phyloP scores from a whole-genome alignment of 1,284 basidiomycete genomes.

The Rhodotorula mucilaginosa region DNA sequence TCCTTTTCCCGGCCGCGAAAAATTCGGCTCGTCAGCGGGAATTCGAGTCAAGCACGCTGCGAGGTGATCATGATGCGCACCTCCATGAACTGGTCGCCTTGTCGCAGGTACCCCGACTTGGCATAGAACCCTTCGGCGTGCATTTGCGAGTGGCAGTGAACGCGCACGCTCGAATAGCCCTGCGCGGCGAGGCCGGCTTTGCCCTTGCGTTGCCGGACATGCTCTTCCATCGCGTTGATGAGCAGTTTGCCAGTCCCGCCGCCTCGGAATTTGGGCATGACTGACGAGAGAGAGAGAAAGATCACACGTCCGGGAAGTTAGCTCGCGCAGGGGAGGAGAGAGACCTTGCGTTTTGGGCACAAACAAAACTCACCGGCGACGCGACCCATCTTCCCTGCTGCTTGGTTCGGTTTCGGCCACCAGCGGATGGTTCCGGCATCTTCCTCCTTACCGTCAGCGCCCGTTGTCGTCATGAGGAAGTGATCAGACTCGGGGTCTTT shows the following conservation, averaged over 20 bases:
- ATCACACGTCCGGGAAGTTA: neutral
- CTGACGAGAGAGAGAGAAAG: neutral
- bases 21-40: too few species aligned
- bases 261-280: conserved; percentile 16
- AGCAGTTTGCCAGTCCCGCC: conserved; percentile 11
- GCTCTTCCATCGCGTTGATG: conserved; percentile 12
- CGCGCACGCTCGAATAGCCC: conserved; percentile 8
- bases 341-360: neutral
- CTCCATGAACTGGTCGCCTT: conserved; percentile 20
- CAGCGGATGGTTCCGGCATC: conserved; percentile 20
- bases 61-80: neutral
- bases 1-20: too few species aligned
- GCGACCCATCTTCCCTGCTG: conserved; percentile 23
- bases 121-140: conserved; percentile 26
- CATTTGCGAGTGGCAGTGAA: conserved; percentile 11
- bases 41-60: too few species aligned
- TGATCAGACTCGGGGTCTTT: conserved; percentile 26
- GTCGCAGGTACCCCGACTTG: conserved; percentile 13
- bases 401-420: conserved; percentile 18
- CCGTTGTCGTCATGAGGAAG: conserved; percentile 5
- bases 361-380: conserved; percentile 1
- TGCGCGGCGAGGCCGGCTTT: conserved; percentile 5
- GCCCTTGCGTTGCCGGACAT: conserved; percentile 10
- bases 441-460: conserved; percentile 5
- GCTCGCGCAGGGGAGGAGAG: neutral